Evolutionary conservation across 2,329 filamentous ascomycete species (phyloP).

Genomic region (Penicillium sp.): DNA sequence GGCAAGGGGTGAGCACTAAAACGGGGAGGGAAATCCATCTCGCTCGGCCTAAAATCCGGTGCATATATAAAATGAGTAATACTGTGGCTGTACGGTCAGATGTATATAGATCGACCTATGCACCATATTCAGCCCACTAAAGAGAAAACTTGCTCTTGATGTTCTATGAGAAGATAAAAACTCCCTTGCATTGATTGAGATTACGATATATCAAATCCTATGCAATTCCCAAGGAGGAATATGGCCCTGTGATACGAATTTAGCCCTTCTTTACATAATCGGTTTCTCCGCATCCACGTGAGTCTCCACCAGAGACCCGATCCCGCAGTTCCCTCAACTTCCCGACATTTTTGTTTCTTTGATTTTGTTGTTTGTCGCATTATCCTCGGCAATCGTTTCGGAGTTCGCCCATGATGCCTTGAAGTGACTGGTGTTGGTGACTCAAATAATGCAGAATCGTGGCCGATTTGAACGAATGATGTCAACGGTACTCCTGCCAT

Average conservation of each 20-base stretch:
- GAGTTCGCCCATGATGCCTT: conserved; percentile 20
- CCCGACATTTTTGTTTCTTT: conserved; percentile 27
- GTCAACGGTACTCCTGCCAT: conserved; percentile 34
- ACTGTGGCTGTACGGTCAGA: neutral
- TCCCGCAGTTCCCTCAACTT: conserved; percentile 26
- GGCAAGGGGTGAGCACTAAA: too few relatives aligned
- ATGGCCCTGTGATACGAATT: neutral
- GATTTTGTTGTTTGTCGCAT: conserved; percentile 17
- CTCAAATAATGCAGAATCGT: conserved; percentile 26
- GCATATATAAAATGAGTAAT: too few relatives aligned
- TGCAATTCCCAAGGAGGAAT: neutral
- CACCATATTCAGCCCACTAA: neutral
- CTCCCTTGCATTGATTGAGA: neutral
- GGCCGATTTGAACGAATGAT: conserved; percentile 26
- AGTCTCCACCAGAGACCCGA: conserved; percentile 26
- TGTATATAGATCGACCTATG: neutral
- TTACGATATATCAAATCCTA: conserved; percentile 38
- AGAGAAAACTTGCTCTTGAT: neutral
- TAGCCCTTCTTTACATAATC: conserved; percentile 22
- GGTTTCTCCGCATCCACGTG: conserved; percentile 29
- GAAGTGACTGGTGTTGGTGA: conserved; percentile 10
- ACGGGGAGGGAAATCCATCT: too few relatives aligned
- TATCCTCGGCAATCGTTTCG: conserved; percentile 21
- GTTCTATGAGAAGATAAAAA: neutral
- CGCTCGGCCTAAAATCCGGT: too few relatives aligned